phyloP scores from a whole-genome alignment of 2,329 filamentous ascomycete genomes.

The Alternaria sp. region DNA sequence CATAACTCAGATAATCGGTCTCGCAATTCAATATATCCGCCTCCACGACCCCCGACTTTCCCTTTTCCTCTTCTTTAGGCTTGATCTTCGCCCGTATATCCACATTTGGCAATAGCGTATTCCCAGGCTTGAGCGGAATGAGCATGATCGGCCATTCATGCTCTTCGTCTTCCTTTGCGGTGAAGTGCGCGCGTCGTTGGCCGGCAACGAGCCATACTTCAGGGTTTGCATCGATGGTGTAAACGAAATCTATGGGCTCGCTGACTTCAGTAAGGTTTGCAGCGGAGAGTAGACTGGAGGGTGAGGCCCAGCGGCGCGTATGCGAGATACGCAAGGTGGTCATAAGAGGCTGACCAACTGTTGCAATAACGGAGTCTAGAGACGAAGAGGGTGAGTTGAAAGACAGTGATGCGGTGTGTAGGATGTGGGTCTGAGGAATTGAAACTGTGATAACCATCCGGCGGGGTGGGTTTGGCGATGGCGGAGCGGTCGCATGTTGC shows the following conservation, averaged over 20 bases:
- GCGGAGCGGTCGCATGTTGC: constrained; percentile 28
- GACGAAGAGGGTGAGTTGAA: constrained; percentile 54
- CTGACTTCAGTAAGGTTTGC: constrained; percentile 40
- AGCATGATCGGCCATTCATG: constrained; percentile 73
- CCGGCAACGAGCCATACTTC: constrained; percentile 90
- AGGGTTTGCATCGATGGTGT: constrained; percentile 77
- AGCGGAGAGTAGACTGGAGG: constrained; percentile 31
- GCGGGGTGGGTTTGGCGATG: constrained; percentile 56
- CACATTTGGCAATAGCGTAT: constrained; percentile 78
- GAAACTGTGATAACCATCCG: constrained; percentile 90
- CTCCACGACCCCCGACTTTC: constrained; percentile 9
- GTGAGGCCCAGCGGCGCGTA: constrained; percentile 62
- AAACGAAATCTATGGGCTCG: constrained; percentile 76
- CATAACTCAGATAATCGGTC: constrained; percentile 80
- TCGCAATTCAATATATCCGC: constrained; percentile 67
- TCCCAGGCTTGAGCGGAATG: constrained; percentile 81
- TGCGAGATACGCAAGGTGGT: constrained; percentile 68
- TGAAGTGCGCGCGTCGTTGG: constrained; percentile 79
- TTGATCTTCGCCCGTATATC: constrained; percentile 74
- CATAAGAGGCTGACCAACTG: constrained; percentile 71
- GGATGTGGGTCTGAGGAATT: constrained; percentile 80
- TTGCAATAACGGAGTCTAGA: constrained; percentile 54
- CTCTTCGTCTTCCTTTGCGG: constrained; percentile 59
- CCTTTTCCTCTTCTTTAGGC: constrained; percentile 39
- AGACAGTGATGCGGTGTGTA: constrained; percentile 79